phyloP scores from a whole-genome alignment of 108 stramenopile species.

The Cyclostephanos invisitatus region DNA sequence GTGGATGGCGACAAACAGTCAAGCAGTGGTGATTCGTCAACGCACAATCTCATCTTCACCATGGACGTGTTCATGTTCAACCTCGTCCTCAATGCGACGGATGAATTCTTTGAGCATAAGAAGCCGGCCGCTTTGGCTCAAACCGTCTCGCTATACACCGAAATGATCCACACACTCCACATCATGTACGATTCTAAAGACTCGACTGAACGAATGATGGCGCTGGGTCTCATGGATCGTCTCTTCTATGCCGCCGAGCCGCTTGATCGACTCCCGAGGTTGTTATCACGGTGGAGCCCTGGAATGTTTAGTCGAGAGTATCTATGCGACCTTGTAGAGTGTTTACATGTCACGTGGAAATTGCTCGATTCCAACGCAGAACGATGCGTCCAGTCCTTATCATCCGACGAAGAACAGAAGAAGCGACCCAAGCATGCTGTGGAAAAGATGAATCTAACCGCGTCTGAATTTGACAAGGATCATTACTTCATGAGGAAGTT shows the following conservation, averaged over 20 bases:
- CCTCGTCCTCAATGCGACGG: constrained; percentile 75
- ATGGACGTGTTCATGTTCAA: constrained; percentile 94
- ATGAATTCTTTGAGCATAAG: constrained; percentile 73
- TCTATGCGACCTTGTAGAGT: constrained; percentile 80
- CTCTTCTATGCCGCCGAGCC: constrained; percentile 82
- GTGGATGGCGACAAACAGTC: background rate
- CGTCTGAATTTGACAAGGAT: constrained; percentile 75
- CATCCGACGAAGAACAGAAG: constrained; percentile 24
- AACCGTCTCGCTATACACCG: constrained; percentile 73
- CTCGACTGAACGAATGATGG: constrained; percentile 80
- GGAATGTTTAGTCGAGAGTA: constrained; percentile 79
- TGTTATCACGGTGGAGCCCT: constrained; percentile 72
- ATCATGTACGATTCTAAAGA: constrained; percentile 76
- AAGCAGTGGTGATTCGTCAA: constrained; percentile 20
- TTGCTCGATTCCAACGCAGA: constrained; percentile 66
- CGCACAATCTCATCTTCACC: constrained; percentile 75
- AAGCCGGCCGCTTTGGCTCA: constrained; percentile 64
- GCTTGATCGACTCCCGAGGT: constrained; percentile 70
- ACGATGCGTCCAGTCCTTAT: constrained; percentile 27
- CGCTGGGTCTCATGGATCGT: constrained; percentile 81
- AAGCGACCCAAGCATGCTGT: constrained; percentile 55
- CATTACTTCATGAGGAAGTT: constrained; percentile 70
- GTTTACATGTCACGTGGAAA: constrained; percentile 73
- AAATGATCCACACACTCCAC: constrained; percentile 81
- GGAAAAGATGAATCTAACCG: constrained; percentile 64